Conservation (phyloP, 129 eudicot species). For the Apium graveolens region DNA sequence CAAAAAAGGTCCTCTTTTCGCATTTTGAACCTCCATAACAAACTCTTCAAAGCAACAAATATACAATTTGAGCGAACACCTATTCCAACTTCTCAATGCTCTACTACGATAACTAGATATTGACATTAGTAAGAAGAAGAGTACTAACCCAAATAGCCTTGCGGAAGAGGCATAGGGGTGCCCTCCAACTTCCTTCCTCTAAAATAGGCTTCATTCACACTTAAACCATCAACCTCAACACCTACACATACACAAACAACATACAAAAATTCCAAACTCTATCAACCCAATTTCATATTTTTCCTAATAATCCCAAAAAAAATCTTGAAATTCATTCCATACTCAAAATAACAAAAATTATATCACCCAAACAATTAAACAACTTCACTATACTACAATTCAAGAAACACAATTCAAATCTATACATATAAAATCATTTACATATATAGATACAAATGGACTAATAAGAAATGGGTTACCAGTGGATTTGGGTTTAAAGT, state of each 20-base stretch:
- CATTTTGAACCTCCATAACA: not conserved
- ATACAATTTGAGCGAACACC: not conserved
- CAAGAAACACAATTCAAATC: not conserved
- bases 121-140: not conserved
- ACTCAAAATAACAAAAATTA: not conserved
- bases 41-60: not conserved
- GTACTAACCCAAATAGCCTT: conserved; percentile 62
- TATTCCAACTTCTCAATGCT: not conserved
- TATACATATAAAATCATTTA: not conserved
- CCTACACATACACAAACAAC: conserved; percentile 22
- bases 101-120: not conserved
- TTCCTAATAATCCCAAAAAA: not conserved
- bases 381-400: not conserved
- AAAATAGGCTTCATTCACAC: conserved; percentile 79
- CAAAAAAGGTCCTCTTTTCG: not conserved
- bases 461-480: conserved; percentile 24
- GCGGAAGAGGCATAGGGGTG: conserved; percentile 55
- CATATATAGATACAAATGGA: not conserved
- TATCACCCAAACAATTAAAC: not conserved
- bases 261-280: not conserved
- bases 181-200: conserved; percentile 94
- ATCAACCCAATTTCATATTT: not conserved
- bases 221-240: conserved; percentile 63
- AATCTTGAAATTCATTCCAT: not conserved
- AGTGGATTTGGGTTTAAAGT: conserved; percentile 73